phyloP scores from a whole-genome alignment of 2,329 filamentous ascomycete species.

The Byssothecium circinans region DNA sequence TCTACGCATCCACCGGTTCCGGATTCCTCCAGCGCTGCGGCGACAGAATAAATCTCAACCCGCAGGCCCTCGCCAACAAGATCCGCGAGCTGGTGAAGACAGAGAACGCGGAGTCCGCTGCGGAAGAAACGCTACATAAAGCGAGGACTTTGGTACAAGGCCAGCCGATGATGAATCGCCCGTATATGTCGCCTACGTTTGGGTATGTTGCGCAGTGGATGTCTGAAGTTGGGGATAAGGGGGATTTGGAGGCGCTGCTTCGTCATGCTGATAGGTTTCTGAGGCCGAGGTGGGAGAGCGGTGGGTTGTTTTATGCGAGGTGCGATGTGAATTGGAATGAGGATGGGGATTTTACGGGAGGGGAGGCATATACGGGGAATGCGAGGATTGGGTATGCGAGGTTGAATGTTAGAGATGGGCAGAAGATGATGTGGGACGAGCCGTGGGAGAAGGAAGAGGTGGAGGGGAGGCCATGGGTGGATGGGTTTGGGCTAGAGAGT shows the following conservation, averaged over 20 bases:
- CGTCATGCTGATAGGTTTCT: slow-evolving; percentile 11
- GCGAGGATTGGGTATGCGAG: slow-evolving; percentile 41
- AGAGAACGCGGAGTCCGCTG: slow-evolving; percentile 12
- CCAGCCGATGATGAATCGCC: not conserved
- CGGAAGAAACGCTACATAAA: not conserved
- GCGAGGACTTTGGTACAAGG: not conserved
- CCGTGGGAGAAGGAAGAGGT: slow-evolving; percentile 32
- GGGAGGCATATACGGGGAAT: slow-evolving; percentile 45
- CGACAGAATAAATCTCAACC: slow-evolving; percentile 25
- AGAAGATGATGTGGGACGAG: slow-evolving; percentile 40
- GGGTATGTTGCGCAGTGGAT: slow-evolving; percentile 38
- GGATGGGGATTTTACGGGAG: slow-evolving; percentile 23
- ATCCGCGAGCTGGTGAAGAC: slow-evolving; percentile 19
- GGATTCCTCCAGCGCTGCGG: slow-evolving; percentile 32
- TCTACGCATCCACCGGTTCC: slow-evolving; percentile 9
- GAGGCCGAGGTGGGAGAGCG: slow-evolving; percentile 36
- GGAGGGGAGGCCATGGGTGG: slow-evolving; percentile 34
- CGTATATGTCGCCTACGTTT: slow-evolving; percentile 19
- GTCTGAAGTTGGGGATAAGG: slow-evolving; percentile 35
- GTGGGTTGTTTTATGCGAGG: slow-evolving; percentile 41
- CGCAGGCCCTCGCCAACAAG: slow-evolving; percentile 21
- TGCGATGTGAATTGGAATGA: slow-evolving; percentile 25
- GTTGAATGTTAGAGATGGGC: slow-evolving; percentile 43
- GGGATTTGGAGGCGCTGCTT: slow-evolving; percentile 24
- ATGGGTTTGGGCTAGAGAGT: slow-evolving; percentile 17